Evolutionary conservation across 768 basidiomycete species (phyloP), one percentile per base, ranked within the genome.

Genomic region (Postia placenta): DNA sequence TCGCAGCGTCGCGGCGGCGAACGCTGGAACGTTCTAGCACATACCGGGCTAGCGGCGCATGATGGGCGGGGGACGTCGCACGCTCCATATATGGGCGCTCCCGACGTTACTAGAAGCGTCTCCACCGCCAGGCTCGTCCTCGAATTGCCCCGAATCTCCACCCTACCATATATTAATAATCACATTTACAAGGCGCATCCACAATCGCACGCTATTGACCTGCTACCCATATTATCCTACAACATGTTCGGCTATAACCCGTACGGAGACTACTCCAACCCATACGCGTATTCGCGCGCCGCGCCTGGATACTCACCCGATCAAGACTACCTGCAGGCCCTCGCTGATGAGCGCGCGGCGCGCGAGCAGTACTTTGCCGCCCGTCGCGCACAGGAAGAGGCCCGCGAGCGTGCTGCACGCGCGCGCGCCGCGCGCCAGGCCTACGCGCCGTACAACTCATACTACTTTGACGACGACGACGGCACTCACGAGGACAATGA

Each of bases 271-370:
- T 47, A 47, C 45, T 23, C 33, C n/a, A 24, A 14, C 35, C 36
- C 45, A 4, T 23, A 37, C 35, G 17, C 33, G 14, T 33, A 33
- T 30, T 6, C n/a, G 7, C 28, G 27, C n/a, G 25, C 22, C 11
- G n/a, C 22, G 15, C 36, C 36, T 20, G 15, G 15, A 2, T 45
- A 45, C 44, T 17, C 26, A 17, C 15, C 49, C 47, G 54, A 58
- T 45, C 37, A 51, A 24, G 57, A 55, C n/a, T 64, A 64, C 53
- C 42, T 56, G 12, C 58, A 56, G 22, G 60, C 60, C 7, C 53
- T 64, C 19, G 60, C 62, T 14, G 60, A 64, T 20, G 62, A 64
- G 43, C 60, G 55, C n/a, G 60, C 62, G 14, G 62, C 62, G 4
- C 60, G 57, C 26, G 54, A 57, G 28, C 60, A 60, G 28, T 60